Evolutionary conservation across 768 basidiomycete species (phyloP).

Genomic region (Leccinellum rugosiceps): DNA sequence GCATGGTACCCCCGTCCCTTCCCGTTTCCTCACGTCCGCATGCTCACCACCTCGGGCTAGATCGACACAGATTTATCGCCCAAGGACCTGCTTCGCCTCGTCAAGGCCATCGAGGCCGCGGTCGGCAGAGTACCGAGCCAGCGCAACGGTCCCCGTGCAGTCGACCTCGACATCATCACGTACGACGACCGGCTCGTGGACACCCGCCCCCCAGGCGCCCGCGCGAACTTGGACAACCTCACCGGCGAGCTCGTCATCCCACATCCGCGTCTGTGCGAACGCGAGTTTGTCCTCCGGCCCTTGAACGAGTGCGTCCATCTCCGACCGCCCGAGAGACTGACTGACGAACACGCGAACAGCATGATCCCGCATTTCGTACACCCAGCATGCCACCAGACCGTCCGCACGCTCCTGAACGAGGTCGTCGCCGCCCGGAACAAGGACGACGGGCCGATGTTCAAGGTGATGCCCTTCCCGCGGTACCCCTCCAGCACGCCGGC

Average conservation of each 20-base stretch:
- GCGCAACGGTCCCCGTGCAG: slow-evolving; percentile 81
- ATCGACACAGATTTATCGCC: slow-evolving; percentile 73
- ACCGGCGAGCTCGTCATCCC: slow-evolving; percentile 77
- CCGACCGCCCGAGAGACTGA: too few species aligned
- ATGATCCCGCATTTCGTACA: slow-evolving; percentile 76
- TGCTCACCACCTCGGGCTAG: slow-evolving; percentile 29
- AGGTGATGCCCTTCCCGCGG: slow-evolving; percentile 72
- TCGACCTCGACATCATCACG: slow-evolving; percentile 86
- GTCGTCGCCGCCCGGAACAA: slow-evolving; percentile 32
- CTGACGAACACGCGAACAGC: slow-evolving; percentile 37
- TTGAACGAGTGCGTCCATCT: slow-evolving; percentile 64
- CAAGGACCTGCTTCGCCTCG: slow-evolving; percentile 48
- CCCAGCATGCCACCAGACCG: slow-evolving; percentile 49
- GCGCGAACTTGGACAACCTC: slow-evolving; percentile 50
- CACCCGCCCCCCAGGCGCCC: slow-evolving; percentile 42
- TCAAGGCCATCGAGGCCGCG: slow-evolving; percentile 69
- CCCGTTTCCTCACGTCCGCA: not conserved
- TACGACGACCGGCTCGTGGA: slow-evolving; percentile 66
- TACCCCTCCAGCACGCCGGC: slow-evolving; percentile 37
- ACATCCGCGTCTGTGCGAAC: slow-evolving; percentile 74
- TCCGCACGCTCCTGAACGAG: slow-evolving; percentile 45
- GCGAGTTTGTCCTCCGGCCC: slow-evolving; percentile 91
- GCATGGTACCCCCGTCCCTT: slow-evolving; percentile 49
- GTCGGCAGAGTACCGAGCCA: slow-evolving; percentile 80
- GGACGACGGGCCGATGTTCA: slow-evolving; percentile 51